Percentiles rank a stretch among this genome's conserved stretches.
phyloP scores from a whole-genome alignment of 2,329 filamentous ascomycete genomes.

The Cladophialophora bantiana region DNA sequence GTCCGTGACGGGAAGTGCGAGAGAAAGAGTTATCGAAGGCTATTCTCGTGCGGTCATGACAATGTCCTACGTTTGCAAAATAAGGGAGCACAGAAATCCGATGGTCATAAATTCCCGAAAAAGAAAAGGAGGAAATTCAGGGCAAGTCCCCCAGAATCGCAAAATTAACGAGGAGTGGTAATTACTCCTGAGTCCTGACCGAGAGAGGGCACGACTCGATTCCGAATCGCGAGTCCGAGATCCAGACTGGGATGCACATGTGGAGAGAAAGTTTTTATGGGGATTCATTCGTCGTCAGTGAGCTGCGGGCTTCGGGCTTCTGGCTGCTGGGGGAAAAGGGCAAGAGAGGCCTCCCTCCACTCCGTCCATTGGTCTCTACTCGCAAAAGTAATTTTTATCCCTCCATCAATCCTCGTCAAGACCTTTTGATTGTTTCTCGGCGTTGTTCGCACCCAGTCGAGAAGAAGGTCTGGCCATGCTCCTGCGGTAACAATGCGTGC shows the following conservation, averaged over 20 bases:
- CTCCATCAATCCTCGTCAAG: background rate
- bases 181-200: constrained; percentile 7
- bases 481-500: constrained; percentile 64
- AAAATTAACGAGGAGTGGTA: background rate
- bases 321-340: no score
- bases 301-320: background rate
- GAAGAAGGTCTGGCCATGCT: constrained; percentile 25
- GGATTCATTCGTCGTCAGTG: constrained; percentile 5
- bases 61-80: constrained; percentile 14
- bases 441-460: background rate
- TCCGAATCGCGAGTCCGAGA: constrained; percentile 18
- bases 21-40: constrained; percentile 1
- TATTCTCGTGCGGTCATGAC: constrained; percentile 29
- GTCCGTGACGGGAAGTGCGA: background rate
- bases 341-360: no score
- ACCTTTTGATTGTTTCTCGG: background rate
- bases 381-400: background rate
- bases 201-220: constrained; percentile 16
- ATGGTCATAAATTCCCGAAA: background rate
- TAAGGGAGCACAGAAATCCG: background rate
- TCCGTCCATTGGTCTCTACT: constrained; percentile 18
- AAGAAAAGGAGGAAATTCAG: constrained; percentile 8
- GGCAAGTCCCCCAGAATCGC: background rate
- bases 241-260: constrained; percentile 10
- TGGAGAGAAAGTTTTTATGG: constrained; percentile 20